A percentile compares a stretch with the other conserved stretches of the same genome.
Conservation (phyloP, 2,329 filamentous ascomycete species). For the Ophiostoma populinum region DNA sequence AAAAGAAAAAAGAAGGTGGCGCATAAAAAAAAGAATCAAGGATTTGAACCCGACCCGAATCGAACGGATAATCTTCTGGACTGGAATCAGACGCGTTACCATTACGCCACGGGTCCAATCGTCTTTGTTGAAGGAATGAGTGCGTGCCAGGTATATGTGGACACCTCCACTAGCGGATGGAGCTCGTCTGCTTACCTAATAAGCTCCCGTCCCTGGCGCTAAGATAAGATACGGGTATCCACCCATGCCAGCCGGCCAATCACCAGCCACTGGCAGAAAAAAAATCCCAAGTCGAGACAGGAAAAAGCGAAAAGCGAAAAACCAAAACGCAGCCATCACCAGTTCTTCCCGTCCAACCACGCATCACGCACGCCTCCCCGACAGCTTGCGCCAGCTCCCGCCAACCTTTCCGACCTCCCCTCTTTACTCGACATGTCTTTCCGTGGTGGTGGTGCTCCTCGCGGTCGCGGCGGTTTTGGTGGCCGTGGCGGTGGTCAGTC, state of each 20-base stretch:
- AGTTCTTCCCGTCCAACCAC: background rate
- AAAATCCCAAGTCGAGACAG: background rate
- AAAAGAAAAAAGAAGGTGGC: background rate
- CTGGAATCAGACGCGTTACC: slow-evolving; percentile 4
- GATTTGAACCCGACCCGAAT: slow-evolving; percentile 1
- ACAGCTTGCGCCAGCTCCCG: background rate
- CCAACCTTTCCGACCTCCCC: background rate
- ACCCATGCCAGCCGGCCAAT: too few relatives aligned
- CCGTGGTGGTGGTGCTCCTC: slow-evolving; percentile 30
- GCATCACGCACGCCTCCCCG: background rate
- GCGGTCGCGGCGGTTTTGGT: slow-evolving; percentile 29
- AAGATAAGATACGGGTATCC: background rate
- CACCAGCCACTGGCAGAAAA: slow-evolving; percentile 3
- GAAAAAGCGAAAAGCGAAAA: background rate
- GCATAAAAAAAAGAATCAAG: background rate
- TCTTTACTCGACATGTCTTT: slow-evolving; percentile 36
- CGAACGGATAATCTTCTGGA: slow-evolving; percentile 4
- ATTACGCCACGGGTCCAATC: slow-evolving; percentile 2
- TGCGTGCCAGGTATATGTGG: background rate
- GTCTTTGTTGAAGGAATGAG: background rate
- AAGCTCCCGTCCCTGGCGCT: background rate
- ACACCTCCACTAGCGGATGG: too few relatives aligned
- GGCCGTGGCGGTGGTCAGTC: slow-evolving; percentile 32
- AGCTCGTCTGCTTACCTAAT: background rate
- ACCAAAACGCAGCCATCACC: background rate